Base-by-base conservation (phyloP, 1,284 basidiomycete genomes). In the Boletus semigastroideus region DNA sequence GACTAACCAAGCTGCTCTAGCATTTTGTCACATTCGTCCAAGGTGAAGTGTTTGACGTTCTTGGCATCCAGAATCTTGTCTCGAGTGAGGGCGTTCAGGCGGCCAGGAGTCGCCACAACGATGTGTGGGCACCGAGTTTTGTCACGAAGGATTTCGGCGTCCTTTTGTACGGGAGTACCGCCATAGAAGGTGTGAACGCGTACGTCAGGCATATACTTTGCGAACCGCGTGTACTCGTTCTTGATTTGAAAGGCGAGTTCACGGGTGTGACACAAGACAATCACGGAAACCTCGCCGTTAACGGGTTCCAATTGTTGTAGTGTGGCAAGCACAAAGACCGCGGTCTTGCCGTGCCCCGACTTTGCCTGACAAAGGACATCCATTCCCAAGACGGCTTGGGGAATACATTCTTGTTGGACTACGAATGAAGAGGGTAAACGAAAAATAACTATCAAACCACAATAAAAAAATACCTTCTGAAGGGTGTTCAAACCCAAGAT, bases 21-120 rank as follows among this genome's bases (percentile, higher is more conserved):
- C 93, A 99, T 98, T 86, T 99, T 99, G 84, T 99, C 97, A 82
- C 97, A 99, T 79, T 99, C 97, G 82, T 99, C 97, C 72, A 99
- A 81, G 56, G 98, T 95, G 75, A 99, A 99, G 80, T 98, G 95
- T 80, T 97, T 96, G 73, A 97, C 92, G 71, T 93, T 89, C 73
- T 88, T 87, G 60, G 89, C 90, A 71, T 96, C 93, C 74, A 98
- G 72, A 57, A 90, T 83, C 79, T 97, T 97, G 76, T 98, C 95
- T 63, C 94, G 81, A 48, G 87, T 84, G 62, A 98, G 87, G 48
- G 94, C 94, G 69, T 96, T 96, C 68, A 95, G 79, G 55, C 95
- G 88, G 63, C 97, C 97, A 46, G 97, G 97, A 17, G 97, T 99
- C 54, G 94, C 97, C 65, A 99, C 97, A 59, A 98, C 87, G 68